A percentile compares a stretch with the other conserved stretches of the same genome.
phyloP scores from a whole-genome alignment of 805 yeast species.

The Starmera dryadoides region DNA sequence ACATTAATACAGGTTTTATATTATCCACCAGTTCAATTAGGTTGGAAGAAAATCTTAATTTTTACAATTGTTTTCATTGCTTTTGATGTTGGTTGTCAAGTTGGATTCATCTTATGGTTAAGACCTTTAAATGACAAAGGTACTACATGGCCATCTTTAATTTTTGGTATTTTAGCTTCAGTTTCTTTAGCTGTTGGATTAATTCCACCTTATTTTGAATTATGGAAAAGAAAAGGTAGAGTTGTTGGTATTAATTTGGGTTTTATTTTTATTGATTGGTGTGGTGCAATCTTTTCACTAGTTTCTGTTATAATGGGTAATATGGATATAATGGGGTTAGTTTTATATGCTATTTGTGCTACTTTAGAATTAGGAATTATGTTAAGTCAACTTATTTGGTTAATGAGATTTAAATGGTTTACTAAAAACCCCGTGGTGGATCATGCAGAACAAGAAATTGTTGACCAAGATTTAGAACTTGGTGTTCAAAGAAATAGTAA shows the following conservation, averaged over 20 bases:
- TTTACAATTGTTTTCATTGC: slow-evolving; percentile 31
- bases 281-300: slow-evolving; percentile 80
- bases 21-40: slow-evolving; percentile 59
- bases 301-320: slow-evolving; percentile 50
- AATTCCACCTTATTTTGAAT: slow-evolving; percentile 83
- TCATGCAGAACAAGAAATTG: slow-evolving; percentile 6
- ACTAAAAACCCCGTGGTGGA: slow-evolving; percentile 3
- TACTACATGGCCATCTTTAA: slow-evolving; percentile 60
- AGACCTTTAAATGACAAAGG: slow-evolving; percentile 40
- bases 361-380: slow-evolving; percentile 67
- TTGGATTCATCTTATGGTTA: slow-evolving; percentile 67
- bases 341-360: slow-evolving; percentile 59
- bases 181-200: slow-evolving; percentile 53
- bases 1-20: slow-evolving; percentile 63
- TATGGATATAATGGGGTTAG: slow-evolving; percentile 64
- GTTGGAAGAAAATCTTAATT: slow-evolving; percentile 28
- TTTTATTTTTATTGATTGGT: slow-evolving; percentile 66
- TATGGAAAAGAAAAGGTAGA: slow-evolving; percentile 74
- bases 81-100: slow-evolving; percentile 51
- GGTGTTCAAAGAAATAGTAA: not conserved
- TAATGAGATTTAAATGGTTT: slow-evolving; percentile 27
- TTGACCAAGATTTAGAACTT: slow-evolving; percentile 1
- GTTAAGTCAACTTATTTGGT: slow-evolving; percentile 57
- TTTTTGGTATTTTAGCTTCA: slow-evolving; percentile 74
- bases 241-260: slow-evolving; percentile 84